Conservation (phyloP, 257 asterid genomes). For the Rhazya stricta region DNA sequence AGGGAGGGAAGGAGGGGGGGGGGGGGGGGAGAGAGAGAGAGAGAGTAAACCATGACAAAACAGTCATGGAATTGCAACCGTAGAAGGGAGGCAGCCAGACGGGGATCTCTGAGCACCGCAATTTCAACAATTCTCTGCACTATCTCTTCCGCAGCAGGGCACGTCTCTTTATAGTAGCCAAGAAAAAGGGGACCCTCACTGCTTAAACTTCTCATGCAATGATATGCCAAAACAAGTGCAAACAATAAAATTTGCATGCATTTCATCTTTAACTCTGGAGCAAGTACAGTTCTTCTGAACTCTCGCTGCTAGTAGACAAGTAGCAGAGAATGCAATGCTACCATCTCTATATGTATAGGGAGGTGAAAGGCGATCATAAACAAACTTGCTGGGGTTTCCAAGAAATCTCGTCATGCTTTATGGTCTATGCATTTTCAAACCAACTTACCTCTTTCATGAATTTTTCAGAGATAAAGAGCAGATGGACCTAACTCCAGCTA, state of each 20-base stretch:
- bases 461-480: constrained; percentile 14
- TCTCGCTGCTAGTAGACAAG: background rate
- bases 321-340: background rate
- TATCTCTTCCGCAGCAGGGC: constrained; percentile 21
- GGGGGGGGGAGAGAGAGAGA: background rate
- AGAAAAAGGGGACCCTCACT: constrained; percentile 14
- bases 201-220: constrained; percentile 7
- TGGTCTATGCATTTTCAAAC: constrained; percentile 13
- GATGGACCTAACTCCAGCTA: constrained; percentile 21
- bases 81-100: constrained; percentile 34
- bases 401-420: constrained; percentile 14
- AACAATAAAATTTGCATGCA: background rate
- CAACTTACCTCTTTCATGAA: constrained; percentile 12
- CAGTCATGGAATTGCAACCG: constrained; percentile 36
- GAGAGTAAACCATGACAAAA: constrained; percentile 27
- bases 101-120: constrained; percentile 29
- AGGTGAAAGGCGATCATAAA: background rate
- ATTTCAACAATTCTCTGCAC: constrained; percentile 26
- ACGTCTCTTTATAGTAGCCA: constrained; percentile 21
- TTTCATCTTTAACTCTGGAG: constrained; percentile 9
- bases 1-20: no score
- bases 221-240: background rate
- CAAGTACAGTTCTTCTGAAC: background rate
- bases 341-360: background rate
- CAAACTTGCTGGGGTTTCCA: background rate